Conservation (phyloP, 768 basidiomycete species). For the Rhizopogon vinicolor region DNA sequence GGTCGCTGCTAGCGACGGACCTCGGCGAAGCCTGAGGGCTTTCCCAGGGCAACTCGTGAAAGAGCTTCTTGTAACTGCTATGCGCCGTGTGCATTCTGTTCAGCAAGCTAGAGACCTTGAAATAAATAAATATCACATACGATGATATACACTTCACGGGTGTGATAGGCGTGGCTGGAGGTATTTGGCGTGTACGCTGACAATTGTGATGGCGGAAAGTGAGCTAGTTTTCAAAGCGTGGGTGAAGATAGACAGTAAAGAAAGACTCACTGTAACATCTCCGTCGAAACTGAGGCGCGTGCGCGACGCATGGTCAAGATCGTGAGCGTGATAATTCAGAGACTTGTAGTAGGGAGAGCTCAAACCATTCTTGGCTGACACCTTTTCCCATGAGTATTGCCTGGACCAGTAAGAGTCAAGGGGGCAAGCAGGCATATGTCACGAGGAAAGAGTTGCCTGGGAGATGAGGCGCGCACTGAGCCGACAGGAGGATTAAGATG, state of each 20-base stretch:
- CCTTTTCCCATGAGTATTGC: slow-evolving; percentile 32
- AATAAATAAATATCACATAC: slow-evolving; percentile 17
- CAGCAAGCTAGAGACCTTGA: slow-evolving; percentile 6
- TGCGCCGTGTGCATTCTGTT: slow-evolving; percentile 3
- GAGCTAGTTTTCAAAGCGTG: slow-evolving; percentile 6
- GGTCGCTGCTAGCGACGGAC: slow-evolving; percentile 36
- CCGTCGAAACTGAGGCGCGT: slow-evolving; percentile 20
- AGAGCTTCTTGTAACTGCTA: slow-evolving; percentile 28
- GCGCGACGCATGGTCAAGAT: slow-evolving; percentile 19
- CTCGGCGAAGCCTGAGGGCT: slow-evolving; percentile 25
- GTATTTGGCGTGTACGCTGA: slow-evolving; percentile 25
- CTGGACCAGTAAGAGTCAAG: slow-evolving; percentile 26
- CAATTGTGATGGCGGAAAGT: slow-evolving; percentile 6
- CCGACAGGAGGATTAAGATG: slow-evolving; percentile 23
- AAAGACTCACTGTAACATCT: slow-evolving; percentile 20
- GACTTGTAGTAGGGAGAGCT: slow-evolving; percentile 27
- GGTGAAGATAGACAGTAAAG: slow-evolving; percentile 4
- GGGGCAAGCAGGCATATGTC: slow-evolving; percentile 25
- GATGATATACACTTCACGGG: slow-evolving; percentile 28
- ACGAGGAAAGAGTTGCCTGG: slow-evolving; percentile 16
- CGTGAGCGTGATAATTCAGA: slow-evolving; percentile 27
- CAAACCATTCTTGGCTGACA: slow-evolving; percentile 33
- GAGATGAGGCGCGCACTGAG: slow-evolving; percentile 16
- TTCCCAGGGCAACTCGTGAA: slow-evolving; percentile 27
- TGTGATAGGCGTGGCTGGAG: slow-evolving; percentile 31